Evolutionary conservation across 208 protist genomes (phyloP).

Genomic region (Naegleria fowleri): DNA sequence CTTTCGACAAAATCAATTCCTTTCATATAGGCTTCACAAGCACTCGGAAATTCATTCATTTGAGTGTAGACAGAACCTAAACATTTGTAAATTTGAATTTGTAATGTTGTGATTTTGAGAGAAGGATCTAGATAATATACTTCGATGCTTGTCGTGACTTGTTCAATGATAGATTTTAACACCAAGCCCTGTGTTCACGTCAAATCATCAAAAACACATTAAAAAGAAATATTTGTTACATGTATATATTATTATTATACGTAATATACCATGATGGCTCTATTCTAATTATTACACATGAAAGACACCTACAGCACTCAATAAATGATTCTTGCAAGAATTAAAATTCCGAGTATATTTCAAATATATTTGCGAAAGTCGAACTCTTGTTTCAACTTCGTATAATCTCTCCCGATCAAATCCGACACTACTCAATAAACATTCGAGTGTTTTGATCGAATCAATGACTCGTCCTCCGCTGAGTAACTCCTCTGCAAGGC

Average conservation of each 20-base stretch:
- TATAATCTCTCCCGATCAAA: conserved; percentile 3
- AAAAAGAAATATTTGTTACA: too few species aligned
- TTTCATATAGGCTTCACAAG: not conserved
- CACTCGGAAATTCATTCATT: not conserved
- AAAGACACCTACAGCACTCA: not conserved
- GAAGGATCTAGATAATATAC: not conserved
- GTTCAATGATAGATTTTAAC: not conserved
- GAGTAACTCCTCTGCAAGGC: not conserved
- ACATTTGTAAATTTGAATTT: not conserved
- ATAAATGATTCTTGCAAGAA: not conserved
- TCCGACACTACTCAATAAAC: not conserved
- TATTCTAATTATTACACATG: too few species aligned
- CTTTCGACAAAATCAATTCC: not conserved
- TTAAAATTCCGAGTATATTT: conserved; percentile 10
- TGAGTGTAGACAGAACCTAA: not conserved
- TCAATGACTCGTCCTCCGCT: not conserved
- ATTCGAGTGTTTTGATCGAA: not conserved
- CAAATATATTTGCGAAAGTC: not conserved
- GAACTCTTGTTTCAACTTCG: not conserved
- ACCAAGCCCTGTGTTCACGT: not conserved
- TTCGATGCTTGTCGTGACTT: not conserved
- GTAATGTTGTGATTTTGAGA: not conserved
- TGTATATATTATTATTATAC: too few species aligned
- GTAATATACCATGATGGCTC: too few species aligned
- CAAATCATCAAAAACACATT: not conserved